Conservation (phyloP, 208 protist species). For the Crithidia brevicula region DNA sequence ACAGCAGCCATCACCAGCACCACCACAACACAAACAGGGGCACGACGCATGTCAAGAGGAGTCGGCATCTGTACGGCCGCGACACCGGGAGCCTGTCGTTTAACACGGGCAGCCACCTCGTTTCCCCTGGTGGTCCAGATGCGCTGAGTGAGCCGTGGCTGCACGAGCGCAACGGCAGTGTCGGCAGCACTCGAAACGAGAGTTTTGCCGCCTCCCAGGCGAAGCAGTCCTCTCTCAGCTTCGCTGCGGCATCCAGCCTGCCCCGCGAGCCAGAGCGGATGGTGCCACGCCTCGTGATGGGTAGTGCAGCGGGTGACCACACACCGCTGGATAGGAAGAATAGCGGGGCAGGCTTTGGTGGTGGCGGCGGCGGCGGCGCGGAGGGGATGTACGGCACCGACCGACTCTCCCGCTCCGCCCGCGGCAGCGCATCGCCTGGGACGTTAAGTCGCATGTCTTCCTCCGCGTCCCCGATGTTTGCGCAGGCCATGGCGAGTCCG, state of each 20-base stretch:
- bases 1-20: neutral
- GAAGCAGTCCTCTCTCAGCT: neutral
- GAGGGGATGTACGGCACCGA: neutral
- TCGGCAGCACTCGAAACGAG: constrained; percentile 11
- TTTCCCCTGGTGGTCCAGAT: neutral
- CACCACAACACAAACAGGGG: neutral
- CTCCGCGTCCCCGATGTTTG: constrained; percentile 20
- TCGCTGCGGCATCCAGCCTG: neutral
- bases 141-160: neutral
- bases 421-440: constrained; percentile 17
- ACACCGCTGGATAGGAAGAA: constrained; percentile 19
- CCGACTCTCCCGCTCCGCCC: constrained; percentile 15
- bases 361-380: constrained; percentile 10
- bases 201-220: neutral
- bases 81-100: constrained; percentile 9
- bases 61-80: neutral
- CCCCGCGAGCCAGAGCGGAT: constrained; percentile 13
- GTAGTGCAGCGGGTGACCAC: neutral
- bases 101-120: constrained; percentile 3
- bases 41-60: neutral
- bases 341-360: constrained; percentile 2
- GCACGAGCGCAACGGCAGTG: constrained; percentile 9
- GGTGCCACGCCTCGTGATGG: constrained; percentile 19
- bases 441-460: constrained; percentile 19
- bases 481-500: constrained; percentile 23